Evolutionary conservation across 768 basidiomycete genomes (phyloP), one percentile per base, ranked within the genome.

Genomic region (Sarcomyxa edulis): DNA sequence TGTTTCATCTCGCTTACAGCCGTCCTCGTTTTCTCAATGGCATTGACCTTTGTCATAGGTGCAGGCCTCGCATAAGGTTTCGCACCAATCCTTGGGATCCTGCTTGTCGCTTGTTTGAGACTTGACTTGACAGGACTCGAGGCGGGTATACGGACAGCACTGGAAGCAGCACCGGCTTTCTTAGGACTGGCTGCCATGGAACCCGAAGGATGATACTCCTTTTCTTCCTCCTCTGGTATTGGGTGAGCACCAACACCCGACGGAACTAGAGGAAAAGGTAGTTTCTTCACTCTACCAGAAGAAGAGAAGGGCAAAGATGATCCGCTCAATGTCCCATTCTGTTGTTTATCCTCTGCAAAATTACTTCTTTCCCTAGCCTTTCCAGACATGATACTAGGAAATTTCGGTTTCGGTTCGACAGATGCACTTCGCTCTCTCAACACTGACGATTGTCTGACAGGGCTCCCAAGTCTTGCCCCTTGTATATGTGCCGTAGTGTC

Each of bases 11-110:
- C 15, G 10, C 25, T 23, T 16, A 24, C 31, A 12, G n/a, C n/a
- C n/a, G n/a, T n/a, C 16, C 14, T 36, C 22, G 23, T 28, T 28
- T 43, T 28, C 26, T 39, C 42, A 12, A 43, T 44, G 32, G 38
- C 15, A 35, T 39, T 41, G 44, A 36, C 39, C 37, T 26, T 42
- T 32, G 18, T 35, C 3, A 40, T 46, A 26, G 45, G 42, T 15
- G 46, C 31, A 35, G 65, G 65, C 42, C 75, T 66, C 21, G 69
- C 58, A 54, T 82, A 83, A 3, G 79, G 81, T 38, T 81, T 82
- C 18, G 54, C 55, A 24, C 68, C 69, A 28, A 77, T 75, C 42
- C 81, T 68, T 12, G 81, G 81, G 48, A 83, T 83, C 52, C 68
- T 68, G 55, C 81, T 48, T 22, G 20, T 79, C 1, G 64, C 55